Percentiles rank a stretch among this genome's conserved stretches.
These are phyloP conservation scores for Blastobotrys terrestris DNA, from an alignment of 805 yeast species.

Conservation along the genomic window DNA sequence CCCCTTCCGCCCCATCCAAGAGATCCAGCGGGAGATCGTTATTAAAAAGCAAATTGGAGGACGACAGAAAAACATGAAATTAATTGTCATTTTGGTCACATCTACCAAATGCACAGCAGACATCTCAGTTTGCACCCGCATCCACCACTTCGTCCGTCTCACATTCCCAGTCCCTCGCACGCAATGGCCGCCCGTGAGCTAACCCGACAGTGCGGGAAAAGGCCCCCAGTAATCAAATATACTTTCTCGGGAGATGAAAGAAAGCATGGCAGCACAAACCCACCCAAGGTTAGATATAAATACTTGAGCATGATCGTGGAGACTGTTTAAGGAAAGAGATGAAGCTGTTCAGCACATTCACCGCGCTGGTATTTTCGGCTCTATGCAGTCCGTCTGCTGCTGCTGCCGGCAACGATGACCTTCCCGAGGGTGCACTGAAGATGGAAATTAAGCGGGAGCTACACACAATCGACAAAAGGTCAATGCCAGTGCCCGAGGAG, in stretches of 20 bases:
- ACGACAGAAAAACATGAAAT: no score
- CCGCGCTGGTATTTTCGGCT: neutral
- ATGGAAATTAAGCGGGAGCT: neutral
- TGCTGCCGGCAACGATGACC: neutral
- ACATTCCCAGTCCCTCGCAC: no score
- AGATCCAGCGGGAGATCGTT: neutral
- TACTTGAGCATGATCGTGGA: neutral
- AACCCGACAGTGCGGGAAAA: no score
- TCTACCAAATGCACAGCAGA: no score
- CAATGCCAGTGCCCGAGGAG: neutral
- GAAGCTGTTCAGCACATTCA: neutral
- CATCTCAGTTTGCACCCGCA: no score
- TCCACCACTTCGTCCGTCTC: no score
- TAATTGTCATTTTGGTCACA: no score
- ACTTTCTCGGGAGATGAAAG: neutral
- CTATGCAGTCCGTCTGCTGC: neutral
- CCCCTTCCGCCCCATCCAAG: no score
- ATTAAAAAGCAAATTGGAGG: neutral
- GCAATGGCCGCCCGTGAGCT: no score
- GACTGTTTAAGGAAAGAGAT: neutral
- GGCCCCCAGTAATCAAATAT: neutral
- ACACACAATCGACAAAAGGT: neutral
- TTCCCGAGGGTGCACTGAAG: neutral
- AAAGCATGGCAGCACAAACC: neutral
- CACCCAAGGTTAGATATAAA: neutral